These are phyloP conservation scores for Flaveria ramosissima DNA, from an alignment of 129 eudicot genomes.

Conservation along the genomic window DNA sequence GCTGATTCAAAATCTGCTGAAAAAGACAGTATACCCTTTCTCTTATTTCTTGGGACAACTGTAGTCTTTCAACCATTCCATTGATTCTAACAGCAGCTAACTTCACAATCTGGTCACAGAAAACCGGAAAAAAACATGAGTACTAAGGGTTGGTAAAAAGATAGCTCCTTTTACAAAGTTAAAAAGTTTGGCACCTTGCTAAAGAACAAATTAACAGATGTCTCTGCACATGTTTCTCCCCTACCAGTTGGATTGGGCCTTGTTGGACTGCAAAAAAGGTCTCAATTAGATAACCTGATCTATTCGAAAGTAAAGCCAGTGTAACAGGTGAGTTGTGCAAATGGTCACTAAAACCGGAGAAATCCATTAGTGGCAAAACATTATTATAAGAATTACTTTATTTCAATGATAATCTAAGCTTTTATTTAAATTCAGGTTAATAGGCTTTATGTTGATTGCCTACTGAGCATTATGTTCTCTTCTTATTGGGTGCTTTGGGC, in stretches of 20 bases:
- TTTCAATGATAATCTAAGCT: neutral
- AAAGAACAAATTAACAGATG: constrained; percentile 75
- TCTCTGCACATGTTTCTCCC: constrained; percentile 99
- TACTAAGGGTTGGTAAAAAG: neutral
- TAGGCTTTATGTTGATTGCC: too few species aligned
- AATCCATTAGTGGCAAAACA: neutral
- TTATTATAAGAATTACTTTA: neutral
- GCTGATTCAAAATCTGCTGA: constrained; percentile 68
- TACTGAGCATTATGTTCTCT: too few species aligned
- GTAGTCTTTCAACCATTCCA: constrained; percentile 92
- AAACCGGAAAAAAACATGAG: neutral
- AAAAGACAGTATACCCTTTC: constrained; percentile 88
- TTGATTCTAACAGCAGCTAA: constrained; percentile 98
- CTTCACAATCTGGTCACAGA: constrained; percentile 64
- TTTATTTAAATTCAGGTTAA: neutral
- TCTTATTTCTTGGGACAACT: constrained; percentile 73
- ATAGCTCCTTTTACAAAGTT: neutral
- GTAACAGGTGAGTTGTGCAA: neutral
- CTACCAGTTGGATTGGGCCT: constrained; percentile 84
- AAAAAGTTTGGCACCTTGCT: constrained; percentile 59
- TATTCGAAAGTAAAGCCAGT: neutral
- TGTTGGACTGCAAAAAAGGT: constrained; percentile 62
- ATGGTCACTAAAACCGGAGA: neutral
- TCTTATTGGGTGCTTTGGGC: too few species aligned
- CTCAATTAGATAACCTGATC: constrained; percentile 19